Percentiles rank a stretch among this genome's conserved stretches.
Conservation (phyloP, 1,139 yeast species). For the Diutina neorugosa region DNA sequence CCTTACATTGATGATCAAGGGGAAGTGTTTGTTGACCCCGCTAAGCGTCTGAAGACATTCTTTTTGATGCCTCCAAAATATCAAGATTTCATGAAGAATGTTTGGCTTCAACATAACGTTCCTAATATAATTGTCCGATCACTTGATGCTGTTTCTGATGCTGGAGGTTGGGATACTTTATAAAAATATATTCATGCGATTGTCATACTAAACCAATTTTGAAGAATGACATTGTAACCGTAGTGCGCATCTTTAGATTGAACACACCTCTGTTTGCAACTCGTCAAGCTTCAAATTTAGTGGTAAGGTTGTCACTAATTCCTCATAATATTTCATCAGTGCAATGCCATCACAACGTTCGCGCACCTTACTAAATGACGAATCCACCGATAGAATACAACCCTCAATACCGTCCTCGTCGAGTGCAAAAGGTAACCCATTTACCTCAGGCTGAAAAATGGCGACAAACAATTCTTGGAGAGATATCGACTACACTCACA, state of each 20-base stretch:
- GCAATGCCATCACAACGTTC: not conserved
- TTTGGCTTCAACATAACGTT: conserved; percentile 74
- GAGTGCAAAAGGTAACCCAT: not conserved
- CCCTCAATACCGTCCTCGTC: not conserved
- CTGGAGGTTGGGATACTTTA: conserved; percentile 94
- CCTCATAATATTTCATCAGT: too few species aligned
- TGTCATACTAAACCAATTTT: too few species aligned
- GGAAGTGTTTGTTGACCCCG: conserved; percentile 40
- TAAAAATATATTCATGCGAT: conserved; percentile 13
- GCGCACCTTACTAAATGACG: not conserved
- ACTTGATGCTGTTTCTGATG: conserved; percentile 66
- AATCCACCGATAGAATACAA: not conserved
- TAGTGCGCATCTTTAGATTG: too few species aligned
- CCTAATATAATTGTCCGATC: conserved; percentile 70
- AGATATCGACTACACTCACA: not conserved
- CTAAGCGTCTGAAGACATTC: conserved; percentile 63
- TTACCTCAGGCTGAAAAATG: not conserved
- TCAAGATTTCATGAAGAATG: conserved; percentile 48
- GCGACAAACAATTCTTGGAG: not conserved
- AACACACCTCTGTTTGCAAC: too few species aligned
- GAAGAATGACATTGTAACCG: too few species aligned
- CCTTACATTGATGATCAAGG: conserved; percentile 87
- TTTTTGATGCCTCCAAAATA: conserved; percentile 54
- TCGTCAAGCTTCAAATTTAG: too few species aligned
- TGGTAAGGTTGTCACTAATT: too few species aligned